Base-by-base conservation (phyloP, 2,329 filamentous ascomycete genomes). In the Aspergillus fijiensis region DNA sequence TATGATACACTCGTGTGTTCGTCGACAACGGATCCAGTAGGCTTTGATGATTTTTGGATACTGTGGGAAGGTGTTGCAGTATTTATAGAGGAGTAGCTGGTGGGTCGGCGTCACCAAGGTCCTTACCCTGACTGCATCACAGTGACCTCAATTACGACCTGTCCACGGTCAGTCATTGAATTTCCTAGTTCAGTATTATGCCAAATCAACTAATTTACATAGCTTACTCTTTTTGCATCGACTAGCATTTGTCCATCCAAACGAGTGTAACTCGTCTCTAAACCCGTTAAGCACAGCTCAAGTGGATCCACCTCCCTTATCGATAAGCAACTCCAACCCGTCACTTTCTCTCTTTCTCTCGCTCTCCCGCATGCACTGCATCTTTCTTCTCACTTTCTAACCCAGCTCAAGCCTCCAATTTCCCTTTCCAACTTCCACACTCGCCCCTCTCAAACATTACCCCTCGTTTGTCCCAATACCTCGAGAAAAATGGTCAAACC, bases 401-500 rank as follows among this genome's bases (percentile, higher is more conserved):
- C 5, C 25, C 35, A 42, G 16, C 45, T n/a, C 35, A 19, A 58
- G 16, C 14, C n/a, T 33, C 27, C 29, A 9, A 29, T 29, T 9
- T 2, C 9, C 27, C 27, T 9, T 29, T 9, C 7, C 27, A 10
- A 9, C 7, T 10, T 29, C 27, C 27, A 6, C 27, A 29, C 1
- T 29, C 27, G 5, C 27, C 4, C 50, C 19, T n/a, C 50, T 27
- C 25, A 21, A 42, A 52, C 39, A 23, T 29, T 29, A 59, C 29
- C 10, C 7, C 27, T 29, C 27, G 9, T 2, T 7, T 9, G 7
- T 2, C 27, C 27, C 7, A 12, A 19, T 51, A 55, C 31, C 10
- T 57, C 29, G 27, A 42, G 27, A 9, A 27, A 60, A 60, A 78
- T 77, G 76, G 76, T 96, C 68, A 97, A 96, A 76, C 88, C 94